Evolutionary conservation across 768 basidiomycete genomes (phyloP).

Genomic region (Boletus reticuloceps): DNA sequence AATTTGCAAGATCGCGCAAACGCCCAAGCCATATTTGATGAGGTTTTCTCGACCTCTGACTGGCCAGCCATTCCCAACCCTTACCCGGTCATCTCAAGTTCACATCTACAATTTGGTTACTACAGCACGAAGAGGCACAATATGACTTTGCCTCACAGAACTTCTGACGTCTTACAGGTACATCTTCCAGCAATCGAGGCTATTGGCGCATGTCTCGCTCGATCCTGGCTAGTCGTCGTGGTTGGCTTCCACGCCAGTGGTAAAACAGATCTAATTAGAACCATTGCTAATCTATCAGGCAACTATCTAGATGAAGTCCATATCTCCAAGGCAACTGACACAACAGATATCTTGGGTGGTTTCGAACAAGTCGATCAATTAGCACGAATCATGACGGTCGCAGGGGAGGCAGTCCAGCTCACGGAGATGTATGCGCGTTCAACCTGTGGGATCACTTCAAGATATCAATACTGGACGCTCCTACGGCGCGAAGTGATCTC

Average conservation of each 20-base stretch:
- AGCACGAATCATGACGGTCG: conserved; percentile 35
- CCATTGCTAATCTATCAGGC: conserved; percentile 70
- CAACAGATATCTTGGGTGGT: conserved; percentile 90
- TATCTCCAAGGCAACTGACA: conserved; percentile 86
- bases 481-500: conserved; percentile 19
- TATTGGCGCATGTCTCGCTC: conserved; percentile 64
- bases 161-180: conserved; percentile 53
- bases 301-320: conserved; percentile 66
- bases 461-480: conserved; percentile 11
- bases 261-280: conserved; percentile 73
- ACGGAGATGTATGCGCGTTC: conserved; percentile 41
- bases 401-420: conserved; percentile 40
- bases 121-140: conserved; percentile 38
- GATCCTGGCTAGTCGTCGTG: conserved; percentile 88
- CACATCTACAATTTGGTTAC: conserved; percentile 65
- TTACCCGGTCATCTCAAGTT: conserved; percentile 37
- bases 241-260: conserved; percentile 73
- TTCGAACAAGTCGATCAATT: conserved; percentile 85
- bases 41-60: conserved; percentile 40
- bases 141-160: conserved; percentile 35
- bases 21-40: conserved; percentile 53
- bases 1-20: conserved; percentile 58
- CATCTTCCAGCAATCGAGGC: conserved; percentile 72
- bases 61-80: conserved; percentile 40
- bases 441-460: conserved; percentile 17